Conservation (phyloP, 2,329 filamentous ascomycete genomes). For the Alternaria gansuensis region DNA sequence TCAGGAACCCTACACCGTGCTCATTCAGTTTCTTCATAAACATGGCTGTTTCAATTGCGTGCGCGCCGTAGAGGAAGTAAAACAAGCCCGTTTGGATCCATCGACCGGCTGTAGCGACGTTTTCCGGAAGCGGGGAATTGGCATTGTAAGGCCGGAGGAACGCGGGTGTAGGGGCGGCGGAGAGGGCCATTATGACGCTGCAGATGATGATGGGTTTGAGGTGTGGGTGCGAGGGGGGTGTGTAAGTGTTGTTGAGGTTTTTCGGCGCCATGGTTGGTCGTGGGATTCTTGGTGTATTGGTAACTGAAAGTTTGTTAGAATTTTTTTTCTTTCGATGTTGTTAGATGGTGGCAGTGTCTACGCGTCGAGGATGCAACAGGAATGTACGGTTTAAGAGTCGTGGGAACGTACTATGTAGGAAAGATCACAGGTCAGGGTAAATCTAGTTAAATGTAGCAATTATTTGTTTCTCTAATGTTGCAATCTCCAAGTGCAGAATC, state of each 20-base stretch:
- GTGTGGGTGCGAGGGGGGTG: conserved; percentile 23
- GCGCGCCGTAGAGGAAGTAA: conserved; percentile 37
- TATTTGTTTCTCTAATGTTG: no score
- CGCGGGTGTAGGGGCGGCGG: conserved; percentile 31
- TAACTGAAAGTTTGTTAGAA: background rate
- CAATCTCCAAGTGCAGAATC: background rate
- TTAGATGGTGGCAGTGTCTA: background rate
- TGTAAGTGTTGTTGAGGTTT: conserved; percentile 33
- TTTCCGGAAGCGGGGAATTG: conserved; percentile 16
- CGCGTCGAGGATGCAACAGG: background rate
- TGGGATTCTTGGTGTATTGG: background rate
- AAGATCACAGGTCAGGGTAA: no score
- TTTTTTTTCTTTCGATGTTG: background rate
- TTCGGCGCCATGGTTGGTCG: conserved; percentile 23
- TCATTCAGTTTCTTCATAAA: conserved; percentile 29
- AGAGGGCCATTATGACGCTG: conserved; percentile 38
- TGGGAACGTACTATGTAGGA: no score
- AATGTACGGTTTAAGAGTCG: no score
- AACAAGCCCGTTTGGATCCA: conserved; percentile 37
- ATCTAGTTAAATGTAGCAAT: no score
- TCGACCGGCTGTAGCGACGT: conserved; percentile 23
- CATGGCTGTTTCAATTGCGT: conserved; percentile 33
- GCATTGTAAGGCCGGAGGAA: conserved; percentile 32
- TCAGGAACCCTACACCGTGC: conserved; percentile 29
- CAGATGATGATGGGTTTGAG: conserved; percentile 35